Evolutionary conservation across 2,329 filamentous ascomycete species (phyloP), one percentile per base, ranked within the genome.

Genomic region (Calonectria henricotiae): DNA sequence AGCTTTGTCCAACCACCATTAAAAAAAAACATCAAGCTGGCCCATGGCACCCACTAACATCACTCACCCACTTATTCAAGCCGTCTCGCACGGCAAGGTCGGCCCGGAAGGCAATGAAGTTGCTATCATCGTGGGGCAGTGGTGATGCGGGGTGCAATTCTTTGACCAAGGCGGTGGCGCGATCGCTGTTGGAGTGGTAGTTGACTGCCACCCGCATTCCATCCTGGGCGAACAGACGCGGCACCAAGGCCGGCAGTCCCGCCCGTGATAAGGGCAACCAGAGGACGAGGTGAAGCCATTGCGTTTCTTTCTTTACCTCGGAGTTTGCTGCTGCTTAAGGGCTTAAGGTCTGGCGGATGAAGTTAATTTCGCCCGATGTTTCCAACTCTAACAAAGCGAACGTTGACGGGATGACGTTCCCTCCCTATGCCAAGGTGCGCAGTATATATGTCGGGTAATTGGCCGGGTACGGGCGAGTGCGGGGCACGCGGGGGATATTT

Each of bases 1-100:
- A 87, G 79, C 17, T 76, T 78, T 0, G 87, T 88, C 87, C 87
- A 89, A 3, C 88, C 87, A 8, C 92, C 92, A 80, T 96, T 96
- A 2, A 92, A 93, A 76, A 96, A 89, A 54, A 96, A 94, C 87
- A 82, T 96, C 93, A n/a, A 96, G 80, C 5, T 91, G 75, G 7
- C 73, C 92, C 72, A 94, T 85, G n/a, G 81, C 82, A 30, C 86
- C 82, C 58, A 91, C 85, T 20, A 1, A 89, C 88, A 51, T 91
- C 86, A 20, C 87, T 81, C 1, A 95, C 89, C 0, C 91, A 85
- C 0, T 84, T 83, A 60, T 85, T 80, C 71, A 93, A 89, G 30
- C 93, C 92, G 1, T 83, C 80, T 39, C 89, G 86, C 6, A 85
- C 83, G 17, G 88, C 89, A 51, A 93, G 86, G 80, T 96, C 93